These are phyloP conservation scores for Lipomyces yamanashiensis DNA, from an alignment of 805 yeast genomes.

Conservation along the genomic window DNA sequence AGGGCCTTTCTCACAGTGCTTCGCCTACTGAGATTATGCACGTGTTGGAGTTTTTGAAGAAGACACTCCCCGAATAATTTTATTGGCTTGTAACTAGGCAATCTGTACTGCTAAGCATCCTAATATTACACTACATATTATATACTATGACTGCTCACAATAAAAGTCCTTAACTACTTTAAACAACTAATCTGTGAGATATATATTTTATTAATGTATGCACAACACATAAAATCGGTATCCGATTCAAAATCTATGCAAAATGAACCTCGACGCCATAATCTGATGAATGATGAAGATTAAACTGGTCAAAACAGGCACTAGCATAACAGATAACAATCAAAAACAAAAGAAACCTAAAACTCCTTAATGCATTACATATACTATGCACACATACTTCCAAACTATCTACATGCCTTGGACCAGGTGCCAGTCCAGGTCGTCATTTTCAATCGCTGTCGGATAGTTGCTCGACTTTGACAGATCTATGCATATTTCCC, in stretches of 20 bases:
- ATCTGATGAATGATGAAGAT: too few relatives aligned
- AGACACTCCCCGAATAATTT: conserved; percentile 38
- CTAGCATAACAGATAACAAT: too few relatives aligned
- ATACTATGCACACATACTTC: background rate
- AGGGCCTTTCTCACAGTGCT: conserved; percentile 70
- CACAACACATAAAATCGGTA: background rate
- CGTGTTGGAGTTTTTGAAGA: conserved; percentile 53
- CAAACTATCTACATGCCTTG: background rate
- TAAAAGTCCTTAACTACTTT: too few relatives aligned
- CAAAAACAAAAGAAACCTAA: too few relatives aligned
- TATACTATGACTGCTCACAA: background rate
- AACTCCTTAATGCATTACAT: too few relatives aligned
- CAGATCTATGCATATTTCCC: background rate
- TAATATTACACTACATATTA: too few relatives aligned
- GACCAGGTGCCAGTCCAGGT: background rate
- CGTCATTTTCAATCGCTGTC: conserved; percentile 2
- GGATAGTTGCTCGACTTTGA: conserved; percentile 1
- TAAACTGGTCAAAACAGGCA: too few relatives aligned
- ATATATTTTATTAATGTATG: background rate
- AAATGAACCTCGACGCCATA: too few relatives aligned
- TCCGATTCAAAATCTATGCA: too few relatives aligned
- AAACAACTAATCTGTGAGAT: background rate
- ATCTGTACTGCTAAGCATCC: background rate
- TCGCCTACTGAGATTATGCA: conserved; percentile 68
- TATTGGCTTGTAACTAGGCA: background rate